Percentiles rank a stretch among this genome's conserved stretches.
Evolutionary conservation across 805 yeast genomes (phyloP).

Genomic region (Ogataea methylovora): DNA sequence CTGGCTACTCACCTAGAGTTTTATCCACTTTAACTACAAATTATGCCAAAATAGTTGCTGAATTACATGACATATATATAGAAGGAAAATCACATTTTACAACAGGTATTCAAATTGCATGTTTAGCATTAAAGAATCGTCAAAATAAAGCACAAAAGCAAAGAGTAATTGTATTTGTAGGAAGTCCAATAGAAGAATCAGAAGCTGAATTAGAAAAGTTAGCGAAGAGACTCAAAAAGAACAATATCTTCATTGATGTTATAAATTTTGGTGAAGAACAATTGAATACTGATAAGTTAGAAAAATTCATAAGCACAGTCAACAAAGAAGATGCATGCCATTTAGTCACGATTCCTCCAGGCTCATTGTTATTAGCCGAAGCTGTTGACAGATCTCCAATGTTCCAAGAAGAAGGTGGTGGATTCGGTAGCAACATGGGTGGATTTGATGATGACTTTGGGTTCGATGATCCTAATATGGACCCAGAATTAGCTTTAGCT

Average conservation of each 20-base stretch:
- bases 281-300: slow-evolving; percentile 68
- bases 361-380: slow-evolving; percentile 78
- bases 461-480: slow-evolving; percentile 81
- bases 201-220: slow-evolving; percentile 70
- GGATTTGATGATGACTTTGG: slow-evolving; percentile 46
- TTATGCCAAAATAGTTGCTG: slow-evolving; percentile 77
- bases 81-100: slow-evolving; percentile 61
- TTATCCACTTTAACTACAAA: slow-evolving; percentile 82
- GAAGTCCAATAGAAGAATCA: slow-evolving; percentile 69
- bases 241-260: slow-evolving; percentile 82
- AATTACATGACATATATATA: slow-evolving; percentile 72
- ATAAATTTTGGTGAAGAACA: slow-evolving; percentile 89
- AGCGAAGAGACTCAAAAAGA: slow-evolving; percentile 91
- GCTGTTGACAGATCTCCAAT: slow-evolving; percentile 71
- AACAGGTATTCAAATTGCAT: slow-evolving; percentile 89
- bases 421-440: slow-evolving; percentile 25
- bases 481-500: slow-evolving; percentile 95
- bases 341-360: slow-evolving; percentile 81
- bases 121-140: slow-evolving; percentile 89
- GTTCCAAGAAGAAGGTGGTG: slow-evolving; percentile 55
- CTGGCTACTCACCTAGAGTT: slow-evolving; percentile 83
- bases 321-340: slow-evolving; percentile 78
- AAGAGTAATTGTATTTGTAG: slow-evolving; percentile 84
- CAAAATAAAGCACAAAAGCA: slow-evolving; percentile 90
- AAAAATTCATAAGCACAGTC: slow-evolving; percentile 66